Base-by-base conservation (phyloP, 2,329 filamentous ascomycete species). In the Nemania bipapillata region DNA sequence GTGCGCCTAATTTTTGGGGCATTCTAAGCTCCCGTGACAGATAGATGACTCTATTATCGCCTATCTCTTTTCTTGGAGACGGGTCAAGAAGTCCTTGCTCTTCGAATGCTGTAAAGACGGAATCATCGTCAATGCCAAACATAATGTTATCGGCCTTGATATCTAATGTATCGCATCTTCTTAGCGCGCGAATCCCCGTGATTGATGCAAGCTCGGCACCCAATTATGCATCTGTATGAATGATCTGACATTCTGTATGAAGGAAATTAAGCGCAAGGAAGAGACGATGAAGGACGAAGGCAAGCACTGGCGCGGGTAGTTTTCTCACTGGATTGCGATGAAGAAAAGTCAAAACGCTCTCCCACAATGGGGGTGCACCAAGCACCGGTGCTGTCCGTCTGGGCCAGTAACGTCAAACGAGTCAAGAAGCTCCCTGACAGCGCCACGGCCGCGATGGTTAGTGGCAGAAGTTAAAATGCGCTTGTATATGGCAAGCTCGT, bases 71-170 rank as follows among this genome's bases (percentile, higher is more conserved):
- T 12, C 83, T 76, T 0, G 83, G 81, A 20, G 64, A 77, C 0
- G 84, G 84, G 4, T 73, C n/a, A 4, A 75, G 32, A 2, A 83
- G 69, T 65, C 85, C 83, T 3, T 76, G 63, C 28, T 83, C 65
- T 70, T 82, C 80, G 35, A 85, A 82, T 2, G 78, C 70, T 22
- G 8, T 73, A 53, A 83, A 81, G 9, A 83, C 77, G 0, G 80
- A 80, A 53, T 83, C 76, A 58, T 84, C 81, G 0, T 61, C 47
- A 47, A 83, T 80, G 6, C 77, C 77, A 35, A 84, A 78, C 78
- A 85, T 81, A 42, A 86, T 82, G 54, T 85, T 85, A 65, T 83
- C 80, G 2, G 81, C 80, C 68, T 83, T 84, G 32, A 86, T 83
- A 72, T 81, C 80, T 82, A 35, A 50, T 37, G 54, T 57, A 42